Evolutionary conservation across 148 eudicot genomes (phyloP).

Genomic region (Rhododendron ferrugineum): DNA sequence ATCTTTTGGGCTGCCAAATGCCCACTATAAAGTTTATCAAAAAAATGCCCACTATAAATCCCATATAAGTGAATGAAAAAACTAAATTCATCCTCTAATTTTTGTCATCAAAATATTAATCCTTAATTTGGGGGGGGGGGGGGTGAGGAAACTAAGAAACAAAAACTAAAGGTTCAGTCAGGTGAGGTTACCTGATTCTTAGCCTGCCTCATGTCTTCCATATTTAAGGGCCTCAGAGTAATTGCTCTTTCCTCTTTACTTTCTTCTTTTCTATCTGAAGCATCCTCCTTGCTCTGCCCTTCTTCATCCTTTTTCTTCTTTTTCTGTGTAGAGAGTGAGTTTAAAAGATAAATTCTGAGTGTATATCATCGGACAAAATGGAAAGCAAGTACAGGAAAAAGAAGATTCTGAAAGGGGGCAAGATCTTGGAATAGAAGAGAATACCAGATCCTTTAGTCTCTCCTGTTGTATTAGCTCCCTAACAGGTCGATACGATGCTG

Average conservation of each 20-base stretch:
- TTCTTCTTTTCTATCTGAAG: slow-evolving; percentile 42
- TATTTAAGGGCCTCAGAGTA: slow-evolving; percentile 65
- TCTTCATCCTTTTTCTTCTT: slow-evolving; percentile 59
- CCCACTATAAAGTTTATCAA: not conserved
- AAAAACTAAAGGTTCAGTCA: not conserved
- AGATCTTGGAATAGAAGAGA: slow-evolving; percentile 4
- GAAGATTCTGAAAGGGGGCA: not conserved
- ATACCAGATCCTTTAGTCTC: slow-evolving; percentile 67
- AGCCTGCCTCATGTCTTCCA: slow-evolving; percentile 93
- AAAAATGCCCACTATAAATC: not conserved
- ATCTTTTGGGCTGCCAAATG: not conserved
- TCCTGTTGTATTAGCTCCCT: slow-evolving; percentile 85
- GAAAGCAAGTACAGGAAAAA: not conserved
- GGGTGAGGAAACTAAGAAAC: not conserved
- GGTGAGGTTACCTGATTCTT: slow-evolving; percentile 67
- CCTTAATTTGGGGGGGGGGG: not conserved
- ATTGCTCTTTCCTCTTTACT: slow-evolving; percentile 53
- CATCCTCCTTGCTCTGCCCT: slow-evolving; percentile 33
- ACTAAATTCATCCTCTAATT: not conserved
- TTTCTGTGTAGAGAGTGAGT: slow-evolving; percentile 30
- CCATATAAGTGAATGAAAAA: not conserved
- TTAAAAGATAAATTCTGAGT: not conserved
- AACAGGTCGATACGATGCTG: slow-evolving; percentile 94
- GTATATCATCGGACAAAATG: not conserved
- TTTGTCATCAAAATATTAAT: not conserved